Evolutionary conservation across 352 stramenopile species (phyloP), one percentile per base, ranked within the genome.

Genomic region (Pythium sp.): DNA sequence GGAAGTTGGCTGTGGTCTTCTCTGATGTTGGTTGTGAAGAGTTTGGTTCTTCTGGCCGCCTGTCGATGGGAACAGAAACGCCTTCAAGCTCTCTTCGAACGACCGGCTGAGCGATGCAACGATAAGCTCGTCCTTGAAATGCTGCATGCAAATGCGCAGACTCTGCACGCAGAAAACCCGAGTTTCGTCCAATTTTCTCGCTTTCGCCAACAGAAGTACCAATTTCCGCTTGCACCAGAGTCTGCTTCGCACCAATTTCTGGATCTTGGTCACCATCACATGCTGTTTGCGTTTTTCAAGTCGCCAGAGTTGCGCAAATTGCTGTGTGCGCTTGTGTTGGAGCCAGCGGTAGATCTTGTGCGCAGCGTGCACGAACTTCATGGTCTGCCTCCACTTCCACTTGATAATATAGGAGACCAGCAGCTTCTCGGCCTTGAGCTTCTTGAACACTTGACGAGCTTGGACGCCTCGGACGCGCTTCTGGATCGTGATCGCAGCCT

Each of bases 311-410:
- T 64, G 78, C 26, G 68, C 74, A 0, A 82, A 51, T 6, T 58
- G 74, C 56, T 80, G 71, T 5, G 68, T 69, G 41, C 57, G 62
- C 51, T 85, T 86, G 46, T 70, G 67, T 22, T 74, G 73, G 5
- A 85, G 47, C 81, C 81, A 87, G 4, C 64, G 71, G 26, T 47
- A 51, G 26, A 90, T 80, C n/a, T 66, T 73, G 18, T 41, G 59
- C 22, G 72, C 74, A 2, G 77, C 79, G 2, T 63, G 51, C 9
- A 72, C 60, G 12, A 71, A 66, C 2, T 56, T 64, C 30, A 68
- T 55, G 12, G 68, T 51, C 9, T 68, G 65, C 49, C 58, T 65
- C 78, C 77, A 84, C 62, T 81, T 84, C 69, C 77, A 82, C 3
- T 65, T 67, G 9, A 71, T 58, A 15, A 86, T 64, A n/a, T 70